Percentiles rank a stretch among this genome's conserved stretches.
Evolutionary conservation across 441 rosid species (phyloP).

Genomic region (Erodium trifolium): DNA sequence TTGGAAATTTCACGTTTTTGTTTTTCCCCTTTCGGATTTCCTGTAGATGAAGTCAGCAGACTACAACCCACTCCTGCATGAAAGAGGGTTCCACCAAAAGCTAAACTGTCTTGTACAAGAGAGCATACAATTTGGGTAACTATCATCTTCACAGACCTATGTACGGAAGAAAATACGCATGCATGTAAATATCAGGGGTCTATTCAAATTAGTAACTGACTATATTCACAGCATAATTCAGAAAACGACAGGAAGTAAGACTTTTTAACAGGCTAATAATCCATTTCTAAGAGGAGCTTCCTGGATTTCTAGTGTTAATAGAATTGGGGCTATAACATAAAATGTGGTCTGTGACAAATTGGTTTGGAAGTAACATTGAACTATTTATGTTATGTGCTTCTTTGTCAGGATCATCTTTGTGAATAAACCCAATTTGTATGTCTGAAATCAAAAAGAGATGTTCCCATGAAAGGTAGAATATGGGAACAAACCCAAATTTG

Average conservation of each 20-base stretch:
- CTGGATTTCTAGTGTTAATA: too few species aligned
- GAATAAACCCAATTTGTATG: too few species aligned
- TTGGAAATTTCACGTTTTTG: too few species aligned
- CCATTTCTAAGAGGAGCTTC: too few species aligned
- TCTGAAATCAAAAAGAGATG: too few species aligned
- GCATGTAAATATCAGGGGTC: background rate
- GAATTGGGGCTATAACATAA: too few species aligned
- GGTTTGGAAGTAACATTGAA: too few species aligned
- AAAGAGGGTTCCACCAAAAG: constrained; percentile 78
- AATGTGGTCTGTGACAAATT: too few species aligned
- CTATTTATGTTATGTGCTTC: too few species aligned
- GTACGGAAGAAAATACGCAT: constrained; percentile 10
- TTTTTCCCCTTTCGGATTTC: background rate
- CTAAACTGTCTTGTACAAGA: constrained; percentile 56
- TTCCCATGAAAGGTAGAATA: background rate
- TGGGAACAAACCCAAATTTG: background rate
- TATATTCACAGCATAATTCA: constrained; percentile 4
- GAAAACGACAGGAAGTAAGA: background rate
- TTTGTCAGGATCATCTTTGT: too few species aligned
- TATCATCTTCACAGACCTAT: constrained; percentile 14
- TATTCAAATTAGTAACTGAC: background rate
- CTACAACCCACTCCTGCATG: constrained; percentile 66
- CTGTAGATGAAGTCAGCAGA: constrained; percentile 59
- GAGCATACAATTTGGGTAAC: constrained; percentile 74
- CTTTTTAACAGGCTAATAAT: too few species aligned